Evolutionary conservation across 2,329 filamentous ascomycete genomes (phyloP), one percentile per base, ranked within the genome.

Genomic region (Fusarium goolgardi): DNA sequence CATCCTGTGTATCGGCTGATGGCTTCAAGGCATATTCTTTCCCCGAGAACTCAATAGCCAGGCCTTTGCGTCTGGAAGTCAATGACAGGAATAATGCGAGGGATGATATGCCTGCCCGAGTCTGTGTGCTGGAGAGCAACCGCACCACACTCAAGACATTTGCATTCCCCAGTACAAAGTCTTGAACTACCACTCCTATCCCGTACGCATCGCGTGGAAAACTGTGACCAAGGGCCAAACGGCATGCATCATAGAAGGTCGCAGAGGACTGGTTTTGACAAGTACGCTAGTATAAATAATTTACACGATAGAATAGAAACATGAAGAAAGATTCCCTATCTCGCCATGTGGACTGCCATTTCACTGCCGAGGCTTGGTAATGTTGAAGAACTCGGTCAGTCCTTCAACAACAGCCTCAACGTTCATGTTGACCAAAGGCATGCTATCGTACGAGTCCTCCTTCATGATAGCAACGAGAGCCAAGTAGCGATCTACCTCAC

Each of bases 401-500:
- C 92, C 92, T 73, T 92, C 88, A 50, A 94, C 91, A 32, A 94
- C 90, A 0, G 92, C 90, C 73, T 93, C 90, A 4, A 95, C 91
- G 73, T 96, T 96, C 87, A 95, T 93, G 72, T 94, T 93, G 65
- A 96, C 91, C 65, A 94, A 82, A 6, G 91, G 90, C 82, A 95
- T 93, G 82, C 92, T 92, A 75, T 94, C 91, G 71, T 93, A 92
- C 29, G 90, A 91, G 55, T 92, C 92, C 75, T 95, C 91, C 77
- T 91, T 91, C 91, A 95, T 94, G 66, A 96, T 90, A 62, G 92
- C 93, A 34, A 96, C 92, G 16, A 96, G 84, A 1, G 92, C 92
- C 45, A 96, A 83, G 76, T 94, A 94, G 65, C 87, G 85, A 73
- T 91, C 89, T 18, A 91, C 89, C 80, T 91, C 89, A 21, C 89